Conservation (phyloP, 2,329 filamentous ascomycete species). For the Chaetomiaceae sp. region DNA sequence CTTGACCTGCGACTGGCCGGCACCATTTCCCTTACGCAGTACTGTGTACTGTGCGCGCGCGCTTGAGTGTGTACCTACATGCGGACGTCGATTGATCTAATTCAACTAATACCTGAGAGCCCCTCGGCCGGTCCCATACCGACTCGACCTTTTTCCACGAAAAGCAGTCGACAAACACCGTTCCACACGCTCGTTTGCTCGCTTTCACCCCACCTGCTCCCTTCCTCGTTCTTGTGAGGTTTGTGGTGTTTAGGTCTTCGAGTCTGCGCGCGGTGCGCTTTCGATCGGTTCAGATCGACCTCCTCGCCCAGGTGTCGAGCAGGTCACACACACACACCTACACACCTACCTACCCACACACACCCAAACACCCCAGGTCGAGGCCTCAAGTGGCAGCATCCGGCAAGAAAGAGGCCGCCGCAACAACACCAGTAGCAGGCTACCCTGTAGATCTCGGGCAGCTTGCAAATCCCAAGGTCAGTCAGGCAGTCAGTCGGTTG, state of each 20-base stretch:
- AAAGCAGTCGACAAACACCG: constrained; percentile 3
- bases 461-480: constrained; percentile 3
- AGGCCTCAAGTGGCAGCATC: not conserved
- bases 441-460: constrained; percentile 2
- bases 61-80: too few relatives aligned
- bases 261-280: too few relatives aligned
- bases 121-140: constrained; percentile 8
- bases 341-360: not conserved
- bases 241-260: too few relatives aligned
- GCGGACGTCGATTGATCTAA: constrained; percentile 9
- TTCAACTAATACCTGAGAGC: constrained; percentile 12
- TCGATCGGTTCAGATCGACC: too few relatives aligned
- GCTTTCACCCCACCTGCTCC: not conserved
- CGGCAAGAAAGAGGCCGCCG: not conserved
- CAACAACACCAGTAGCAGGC: not conserved
- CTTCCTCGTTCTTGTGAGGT: not conserved
- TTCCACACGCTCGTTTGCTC: constrained; percentile 18
- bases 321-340: constrained; percentile 5
- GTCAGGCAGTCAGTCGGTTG: not conserved
- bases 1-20: not conserved
- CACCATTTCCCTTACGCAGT: too few relatives aligned
- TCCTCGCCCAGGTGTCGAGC: too few relatives aligned
- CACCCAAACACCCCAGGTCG: not conserved
- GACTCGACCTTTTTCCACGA: constrained; percentile 4
- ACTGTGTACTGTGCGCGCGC: too few relatives aligned